phyloP scores from a whole-genome alignment of 495 filamentous ascomycete genomes.

The Podospora appendiculata region DNA sequence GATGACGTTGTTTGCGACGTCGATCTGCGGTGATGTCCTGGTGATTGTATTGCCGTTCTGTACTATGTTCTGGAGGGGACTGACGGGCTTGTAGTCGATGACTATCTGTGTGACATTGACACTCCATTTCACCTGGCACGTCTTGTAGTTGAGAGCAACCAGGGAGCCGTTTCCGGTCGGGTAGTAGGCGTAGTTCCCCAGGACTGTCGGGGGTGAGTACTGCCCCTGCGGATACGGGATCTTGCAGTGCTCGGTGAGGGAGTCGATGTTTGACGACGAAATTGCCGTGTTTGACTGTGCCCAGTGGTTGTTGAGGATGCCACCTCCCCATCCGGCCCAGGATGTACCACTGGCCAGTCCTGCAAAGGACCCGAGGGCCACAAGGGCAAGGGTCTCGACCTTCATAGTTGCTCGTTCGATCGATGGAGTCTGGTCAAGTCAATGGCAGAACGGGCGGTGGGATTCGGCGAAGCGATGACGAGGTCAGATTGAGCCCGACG shows the following conservation, averaged over 20 bases:
- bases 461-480: no score
- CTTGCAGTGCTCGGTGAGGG: slow-evolving; percentile 10
- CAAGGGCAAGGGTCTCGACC: no score
- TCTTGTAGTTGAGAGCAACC: slow-evolving; percentile 26
- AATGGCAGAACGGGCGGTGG: no score
- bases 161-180: slow-evolving; percentile 30
- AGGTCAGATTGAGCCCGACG: no score
- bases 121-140: slow-evolving; percentile 24
- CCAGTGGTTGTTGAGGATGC: slow-evolving; percentile 22
- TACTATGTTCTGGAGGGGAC: slow-evolving; percentile 2
- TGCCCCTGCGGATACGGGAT: slow-evolving; percentile 14
- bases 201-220: slow-evolving; percentile 23
- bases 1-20: slow-evolving; percentile 16
- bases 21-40: slow-evolving; percentile 22
- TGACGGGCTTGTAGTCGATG: slow-evolving; percentile 9
- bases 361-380: no score
- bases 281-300: slow-evolving; percentile 13
- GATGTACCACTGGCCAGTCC: no score
- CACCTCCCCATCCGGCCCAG: slow-evolving; percentile 18
- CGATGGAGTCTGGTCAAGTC: no score
- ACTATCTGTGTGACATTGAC: slow-evolving; percentile 24
- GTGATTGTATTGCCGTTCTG: neutral
- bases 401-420: no score
- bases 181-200: slow-evolving; percentile 21
- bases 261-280: slow-evolving; percentile 9